Evolutionary conservation across 331 rosid genomes (phyloP), one percentile per base, ranked within the genome.

Genomic region (Phaseolus coccineus): DNA sequence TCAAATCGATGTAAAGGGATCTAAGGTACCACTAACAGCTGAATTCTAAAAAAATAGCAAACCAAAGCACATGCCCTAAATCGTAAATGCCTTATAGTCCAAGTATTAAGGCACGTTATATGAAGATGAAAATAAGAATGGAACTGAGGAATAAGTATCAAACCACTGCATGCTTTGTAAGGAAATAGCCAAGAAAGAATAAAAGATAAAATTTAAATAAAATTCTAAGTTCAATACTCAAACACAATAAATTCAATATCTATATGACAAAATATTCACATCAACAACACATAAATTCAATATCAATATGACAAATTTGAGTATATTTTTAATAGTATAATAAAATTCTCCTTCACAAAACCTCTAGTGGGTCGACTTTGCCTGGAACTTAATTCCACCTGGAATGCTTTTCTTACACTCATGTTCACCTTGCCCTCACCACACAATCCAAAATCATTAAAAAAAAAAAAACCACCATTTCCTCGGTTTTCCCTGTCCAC

Each of bases 1-100:
- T 57, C 51, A 81, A 74, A 74, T 81, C 84, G 78, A 71, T 44
- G 71, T 69, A 66, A 76, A 57, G 82, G 58, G 70, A 71, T 70
- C 53, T 39, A 48, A 85, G 56, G 76, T 68, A 78, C 22, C 51
- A 66, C 30, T 37, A 65, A 79, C 81, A 76, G 80, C 75, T 48
- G 65, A 77, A 78, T 73, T 82, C 73, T 47, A 51, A 51, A 59
- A 51, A 0, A 73, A 47, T 63, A 79, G 55, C 44, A 75, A 77
- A 82, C 58, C 5, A 66, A 50, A 56, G 77, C 31, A 79, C 71
- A 81, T 62, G 58, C 8, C 66, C 25, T 47, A 2, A 39, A 66
- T 73, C 10, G 48, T 25, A 44, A 59, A 50, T 37, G 19, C 56
- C 66, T 66, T 50, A 12, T 64, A 42, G 53, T 55, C 47, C 11